phyloP scores from a whole-genome alignment of 1,284 basidiomycete genomes.

The Cystobasidium sp. region DNA sequence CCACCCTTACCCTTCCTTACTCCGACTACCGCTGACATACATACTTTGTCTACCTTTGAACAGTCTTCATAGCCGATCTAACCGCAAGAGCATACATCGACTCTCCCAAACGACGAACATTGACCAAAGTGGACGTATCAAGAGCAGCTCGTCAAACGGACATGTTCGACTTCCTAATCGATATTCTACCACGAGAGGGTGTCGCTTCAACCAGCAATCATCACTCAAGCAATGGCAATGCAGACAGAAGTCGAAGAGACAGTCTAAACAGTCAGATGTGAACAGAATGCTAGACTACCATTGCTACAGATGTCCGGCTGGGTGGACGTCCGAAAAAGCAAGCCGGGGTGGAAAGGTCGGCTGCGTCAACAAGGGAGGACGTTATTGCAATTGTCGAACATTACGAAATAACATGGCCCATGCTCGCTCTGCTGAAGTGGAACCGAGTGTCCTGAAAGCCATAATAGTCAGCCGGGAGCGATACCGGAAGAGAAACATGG shows the following conservation, averaged over 20 bases:
- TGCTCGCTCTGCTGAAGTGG: too few relatives aligned
- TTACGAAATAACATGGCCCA: too few relatives aligned
- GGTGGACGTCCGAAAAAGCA: background rate
- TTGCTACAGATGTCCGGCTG: background rate
- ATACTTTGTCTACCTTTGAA: background rate
- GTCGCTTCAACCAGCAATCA: conserved; percentile 4
- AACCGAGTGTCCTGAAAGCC: too few relatives aligned
- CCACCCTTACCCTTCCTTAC: background rate
- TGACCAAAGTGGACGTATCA: conserved; percentile 86
- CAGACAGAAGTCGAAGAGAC: conserved; percentile 4
- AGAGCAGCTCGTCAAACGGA: conserved; percentile 86
- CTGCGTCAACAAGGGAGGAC: too few relatives aligned
- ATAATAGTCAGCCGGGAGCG: too few relatives aligned
- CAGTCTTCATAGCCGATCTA: conserved; percentile 93
- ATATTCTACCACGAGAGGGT: conserved; percentile 55
- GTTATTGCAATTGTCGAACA: too few relatives aligned
- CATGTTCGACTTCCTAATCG: conserved; percentile 57
- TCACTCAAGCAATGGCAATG: conserved; percentile 17
- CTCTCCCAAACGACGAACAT: conserved; percentile 85
- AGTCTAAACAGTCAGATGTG: conserved; percentile 12
- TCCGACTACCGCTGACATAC: background rate
- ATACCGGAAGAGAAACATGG: too few relatives aligned
- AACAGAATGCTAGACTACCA: background rate
- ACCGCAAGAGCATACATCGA: conserved; percentile 92
- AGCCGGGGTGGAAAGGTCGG: too few relatives aligned